These are phyloP conservation scores for Plantago rigida DNA, from an alignment of 305 asterid genomes.

Conservation along the genomic window DNA sequence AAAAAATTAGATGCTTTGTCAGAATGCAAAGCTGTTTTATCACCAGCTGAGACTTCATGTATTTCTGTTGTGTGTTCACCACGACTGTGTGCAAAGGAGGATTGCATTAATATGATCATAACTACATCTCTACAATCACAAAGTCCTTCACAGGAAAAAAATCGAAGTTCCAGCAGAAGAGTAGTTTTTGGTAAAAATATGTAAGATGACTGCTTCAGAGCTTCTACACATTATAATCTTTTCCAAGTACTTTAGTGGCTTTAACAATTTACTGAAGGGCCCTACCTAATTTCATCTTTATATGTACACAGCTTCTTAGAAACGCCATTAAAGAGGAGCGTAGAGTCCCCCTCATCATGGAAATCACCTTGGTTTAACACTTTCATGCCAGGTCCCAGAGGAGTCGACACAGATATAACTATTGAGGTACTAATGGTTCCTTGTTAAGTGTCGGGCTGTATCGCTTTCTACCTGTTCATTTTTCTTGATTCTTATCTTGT, in stretches of 20 bases:
- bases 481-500: conserved; percentile 7
- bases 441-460: background rate
- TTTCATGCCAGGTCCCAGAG: conserved; percentile 14
- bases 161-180: conserved; percentile 46
- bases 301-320: background rate
- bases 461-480: background rate
- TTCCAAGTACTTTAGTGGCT: background rate
- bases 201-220: conserved; percentile 39
- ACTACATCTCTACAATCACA: conserved; percentile 39
- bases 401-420: conserved; percentile 15
- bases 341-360: conserved; percentile 12
- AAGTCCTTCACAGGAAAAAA: conserved; percentile 44
- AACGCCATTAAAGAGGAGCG: conserved; percentile 11
- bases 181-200: conserved; percentile 43
- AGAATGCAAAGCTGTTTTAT: conserved; percentile 30
- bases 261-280: background rate
- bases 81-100: conserved; percentile 43
- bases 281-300: background rate
- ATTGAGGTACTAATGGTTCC: conserved; percentile 13
- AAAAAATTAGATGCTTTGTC: conserved; percentile 40
- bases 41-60: conserved; percentile 41
- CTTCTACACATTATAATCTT: conserved; percentile 7
- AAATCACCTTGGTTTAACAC: conserved; percentile 5
- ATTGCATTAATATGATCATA: conserved; percentile 42
- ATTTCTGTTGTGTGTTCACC: conserved; percentile 52